phyloP scores from a whole-genome alignment of 2,329 filamentous ascomycete species.

The Aaosphaeria arxii region DNA sequence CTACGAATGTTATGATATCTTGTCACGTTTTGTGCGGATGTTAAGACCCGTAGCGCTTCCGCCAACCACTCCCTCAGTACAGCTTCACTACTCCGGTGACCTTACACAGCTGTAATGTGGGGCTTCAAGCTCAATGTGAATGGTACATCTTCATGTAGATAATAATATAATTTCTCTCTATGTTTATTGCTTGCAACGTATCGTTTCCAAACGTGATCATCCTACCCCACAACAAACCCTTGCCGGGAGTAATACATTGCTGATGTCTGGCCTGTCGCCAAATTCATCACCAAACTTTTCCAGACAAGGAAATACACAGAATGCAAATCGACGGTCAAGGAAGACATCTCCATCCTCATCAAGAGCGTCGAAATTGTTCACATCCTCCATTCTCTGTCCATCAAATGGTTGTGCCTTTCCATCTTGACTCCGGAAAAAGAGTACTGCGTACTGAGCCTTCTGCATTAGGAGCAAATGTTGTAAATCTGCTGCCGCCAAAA shows the following conservation, averaged over 20 bases:
- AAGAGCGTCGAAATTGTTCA: constrained; percentile 22
- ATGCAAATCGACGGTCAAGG: constrained; percentile 9
- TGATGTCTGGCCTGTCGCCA: constrained; percentile 21
- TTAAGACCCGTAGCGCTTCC: constrained; percentile 23
- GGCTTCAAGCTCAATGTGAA: constrained; percentile 3
- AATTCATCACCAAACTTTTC: constrained; percentile 28
- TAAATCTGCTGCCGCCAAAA: constrained; percentile 21
- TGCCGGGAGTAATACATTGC: constrained; percentile 28
- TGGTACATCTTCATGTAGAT: constrained; percentile 18
- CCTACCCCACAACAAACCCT: constrained; percentile 25
- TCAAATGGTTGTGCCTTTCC: constrained; percentile 13
- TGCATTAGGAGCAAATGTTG: constrained; percentile 27
- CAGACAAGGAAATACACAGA: constrained; percentile 33
- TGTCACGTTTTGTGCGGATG: constrained; percentile 33
- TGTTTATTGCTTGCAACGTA: too few species aligned
- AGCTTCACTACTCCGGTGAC: constrained; percentile 1
- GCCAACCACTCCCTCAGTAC: constrained; percentile 13
- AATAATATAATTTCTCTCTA: neutral
- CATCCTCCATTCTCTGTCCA: constrained; percentile 24
- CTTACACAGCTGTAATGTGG: neutral
- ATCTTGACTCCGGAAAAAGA: constrained; percentile 17
- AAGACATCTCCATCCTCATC: constrained; percentile 21
- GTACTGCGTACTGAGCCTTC: constrained; percentile 25
- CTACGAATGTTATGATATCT: constrained; percentile 21
- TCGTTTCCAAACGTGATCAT: neutral